Base-by-base conservation (phyloP, 1,139 yeast species). In the Hemisphaericaspora xylofermentans region DNA sequence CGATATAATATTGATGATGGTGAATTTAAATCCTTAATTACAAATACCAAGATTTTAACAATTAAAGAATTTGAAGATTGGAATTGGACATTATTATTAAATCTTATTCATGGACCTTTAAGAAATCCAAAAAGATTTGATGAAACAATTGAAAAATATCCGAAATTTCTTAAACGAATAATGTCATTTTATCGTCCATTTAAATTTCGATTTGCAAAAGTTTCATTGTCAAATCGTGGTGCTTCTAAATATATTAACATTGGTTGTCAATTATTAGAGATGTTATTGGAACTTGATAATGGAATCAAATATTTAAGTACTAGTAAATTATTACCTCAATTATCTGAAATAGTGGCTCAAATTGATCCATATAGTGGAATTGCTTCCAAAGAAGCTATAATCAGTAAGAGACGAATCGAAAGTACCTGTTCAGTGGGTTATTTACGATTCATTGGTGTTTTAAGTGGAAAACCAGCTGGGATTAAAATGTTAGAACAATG, bases 141-240 rank as follows among this genome's bases (percentile, higher is more conserved):
- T 25, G 98, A 93, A 46, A 68, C 86, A 0, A 70, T 82, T 30
- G 84, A 78, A 49, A 84, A 87, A 8, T 85, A 60, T 37, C 76
- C 98, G 0, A 91, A 89, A 54, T 88, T 93, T 53, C 74, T 91
- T 60, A 91, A 93, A 56, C 68, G 97, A 42, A 61, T 93, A 25
- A 63, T 91, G 54, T 86, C 96, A 3, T 94, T 93, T 58, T 93
- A 83, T 58, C 73, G 98, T 38, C 98, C 99, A 0, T 85, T 91
- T 64, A 89, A 93, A 60, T 82, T 83, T 54, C 66, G 96, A 43
- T 93, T 88, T 59, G 84, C 96, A 9, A 78, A 78, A 14, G 71
- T 66, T 10, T 40, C 51, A 0, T 38, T 43, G 1, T 14, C 45
- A 1, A 48, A 80, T 24, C 71, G 72, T 33, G 66, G 72, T 43